Base-by-base conservation (phyloP, 2,329 filamentous ascomycete species). In the Cladosporium sp. region DNA sequence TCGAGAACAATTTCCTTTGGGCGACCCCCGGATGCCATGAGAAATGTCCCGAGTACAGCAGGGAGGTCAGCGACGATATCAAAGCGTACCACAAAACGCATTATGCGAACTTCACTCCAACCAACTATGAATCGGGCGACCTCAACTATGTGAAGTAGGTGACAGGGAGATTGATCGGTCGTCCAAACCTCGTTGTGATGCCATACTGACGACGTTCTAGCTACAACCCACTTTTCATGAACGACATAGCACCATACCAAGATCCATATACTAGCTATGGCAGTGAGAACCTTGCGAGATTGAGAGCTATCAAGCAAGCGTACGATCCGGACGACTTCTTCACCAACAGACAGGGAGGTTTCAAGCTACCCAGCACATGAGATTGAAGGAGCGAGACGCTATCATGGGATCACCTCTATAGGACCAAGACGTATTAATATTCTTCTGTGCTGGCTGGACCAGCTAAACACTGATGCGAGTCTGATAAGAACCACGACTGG, bases 311-410 rank as follows among this genome's bases (percentile, higher is more conserved):
- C 49, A 69, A 70, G 62, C 58, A 64, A 23, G 60, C 33, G 53
- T 73, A 72, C 37, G 71, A 72, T 66, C 71, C 71, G 1, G 69
- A 58, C 6, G 66, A 65, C 2, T 69, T 72, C 28, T 71, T 73
- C 26, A 70, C 69, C n/a, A 70, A 59, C n/a, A 63, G 68, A 58
- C 67, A 70, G 49, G 67, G 68, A 37, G 69, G 66, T 3, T 70
- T 70, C 62, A 71, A 70, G 56, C 64, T 71, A 18, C 69, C 68
- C 37, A 55, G 40, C 10, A 46, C 40, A 46, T 46, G n/a, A 46
- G 40, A 18, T 12, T 1, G 35, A 37, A 5, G 12, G 6, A 5
- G 35, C 12, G 3, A 3, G 5, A 37, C 35, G 16, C 35, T 3
- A 3, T 16, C 6, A 16, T 37, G 35, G 14, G 3, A 16, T 37